Evolutionary conservation across 1,284 basidiomycete genomes (phyloP), one percentile per base, ranked within the genome.

Genomic region (Coniophora puteana): DNA sequence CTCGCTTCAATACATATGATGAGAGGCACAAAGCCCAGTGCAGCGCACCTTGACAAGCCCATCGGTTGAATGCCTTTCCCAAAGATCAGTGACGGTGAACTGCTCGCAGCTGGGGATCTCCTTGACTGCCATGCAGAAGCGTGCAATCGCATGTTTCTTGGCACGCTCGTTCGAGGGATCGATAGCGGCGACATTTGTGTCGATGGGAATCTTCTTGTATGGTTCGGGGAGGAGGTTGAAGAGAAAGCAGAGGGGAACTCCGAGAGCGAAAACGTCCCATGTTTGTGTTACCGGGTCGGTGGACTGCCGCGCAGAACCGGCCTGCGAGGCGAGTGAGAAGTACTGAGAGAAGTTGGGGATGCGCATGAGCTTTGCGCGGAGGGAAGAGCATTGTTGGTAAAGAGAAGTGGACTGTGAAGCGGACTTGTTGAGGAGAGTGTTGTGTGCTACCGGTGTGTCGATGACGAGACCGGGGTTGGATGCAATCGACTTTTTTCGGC

Each of bases 211-310:
- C 32, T 79, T 75, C 47, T 74, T 72, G 44, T 78, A 76, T 8
- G 74, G 61, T 22, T 35, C 37, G 30, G 88, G 87, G 44, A 95
- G 82, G 57, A 87, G 81, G 68, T 99, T 96, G 75, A 90, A 95
- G 53, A 99, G 84, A 67, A 87, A 93, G 69, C 93, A 95, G 48
- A 99, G 85, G 26, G 94, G 88, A 24, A 91, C 85, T 47, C 96
- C 95, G 31, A 94, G 79, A 26, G 92, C 85, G 66, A 99, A 89
- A 59, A 89, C 83, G 59, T 94, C 90, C 83, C 93, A 94, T 37
- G 97, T 81, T 63, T 94, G 91, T 30, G 89, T 86, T 53, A 99
- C 95, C 29, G 86, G 85, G 66, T 90, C 87, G 29, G 84, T 84
- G 23, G 83, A 87, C 58, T 81, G 79, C 46, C 87, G 75, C 16